phyloP scores from a whole-genome alignment of 352 stramenopile genomes.

The Pythium rhizo-oryzae region DNA sequence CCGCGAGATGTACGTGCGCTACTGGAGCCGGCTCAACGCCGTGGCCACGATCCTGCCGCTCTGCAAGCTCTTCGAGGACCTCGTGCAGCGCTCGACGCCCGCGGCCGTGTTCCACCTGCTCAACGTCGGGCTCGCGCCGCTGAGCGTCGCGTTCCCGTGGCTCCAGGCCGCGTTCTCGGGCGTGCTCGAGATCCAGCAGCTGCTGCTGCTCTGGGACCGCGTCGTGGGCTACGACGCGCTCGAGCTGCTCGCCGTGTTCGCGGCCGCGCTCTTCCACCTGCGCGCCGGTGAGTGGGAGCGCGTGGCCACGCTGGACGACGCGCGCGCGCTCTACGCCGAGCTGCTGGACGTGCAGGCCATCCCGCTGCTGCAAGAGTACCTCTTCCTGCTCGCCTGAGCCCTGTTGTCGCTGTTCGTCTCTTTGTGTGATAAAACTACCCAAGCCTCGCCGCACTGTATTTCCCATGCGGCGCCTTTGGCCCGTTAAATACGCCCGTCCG shows the following conservation, averaged over 20 bases:
- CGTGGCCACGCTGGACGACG: slow-evolving; percentile 52
- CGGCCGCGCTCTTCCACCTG: slow-evolving; percentile 75
- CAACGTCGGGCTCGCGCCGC: slow-evolving; percentile 55
- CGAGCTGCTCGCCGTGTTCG: slow-evolving; percentile 67
- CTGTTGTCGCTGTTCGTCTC: too few species aligned
- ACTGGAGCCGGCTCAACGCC: slow-evolving; percentile 79
- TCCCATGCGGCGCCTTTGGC: background rate
- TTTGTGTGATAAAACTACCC: background rate
- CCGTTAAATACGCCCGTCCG: slow-evolving; percentile 17
- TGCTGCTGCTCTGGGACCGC: slow-evolving; percentile 81
- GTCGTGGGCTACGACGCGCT: slow-evolving; percentile 72
- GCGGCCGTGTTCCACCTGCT: slow-evolving; percentile 62
- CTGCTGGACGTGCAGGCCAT: slow-evolving; percentile 72
- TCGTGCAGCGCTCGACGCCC: slow-evolving; percentile 53
- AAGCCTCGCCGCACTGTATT: background rate
- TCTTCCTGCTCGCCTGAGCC: slow-evolving; percentile 49
- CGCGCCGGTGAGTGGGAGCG: slow-evolving; percentile 52
- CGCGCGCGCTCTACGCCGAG: slow-evolving; percentile 66
- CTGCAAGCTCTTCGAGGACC: slow-evolving; percentile 77
- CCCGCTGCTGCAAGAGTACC: slow-evolving; percentile 70
- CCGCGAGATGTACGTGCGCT: slow-evolving; percentile 74
- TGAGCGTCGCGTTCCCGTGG: slow-evolving; percentile 81
- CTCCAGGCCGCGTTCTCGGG: slow-evolving; percentile 79
- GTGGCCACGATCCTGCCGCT: slow-evolving; percentile 72
- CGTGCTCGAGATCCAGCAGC: slow-evolving; percentile 72